phyloP scores from a whole-genome alignment of 495 filamentous ascomycete species.

The Darksidea phi region DNA sequence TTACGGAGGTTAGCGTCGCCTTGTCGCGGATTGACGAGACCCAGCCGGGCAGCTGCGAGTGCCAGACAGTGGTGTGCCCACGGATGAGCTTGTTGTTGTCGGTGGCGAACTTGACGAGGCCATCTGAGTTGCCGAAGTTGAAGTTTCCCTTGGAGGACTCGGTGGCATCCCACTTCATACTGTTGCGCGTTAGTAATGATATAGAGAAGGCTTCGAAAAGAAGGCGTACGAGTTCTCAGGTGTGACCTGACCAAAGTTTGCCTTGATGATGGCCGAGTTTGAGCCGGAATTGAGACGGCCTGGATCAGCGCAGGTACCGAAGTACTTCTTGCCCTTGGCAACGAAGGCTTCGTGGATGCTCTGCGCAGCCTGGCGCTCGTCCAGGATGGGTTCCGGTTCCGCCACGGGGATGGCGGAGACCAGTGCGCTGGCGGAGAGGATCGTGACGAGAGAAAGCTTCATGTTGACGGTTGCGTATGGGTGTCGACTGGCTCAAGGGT shows the following conservation, averaged over 20 bases:
- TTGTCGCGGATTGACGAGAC: slow-evolving; percentile 55
- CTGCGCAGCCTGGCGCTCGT: slow-evolving; percentile 18
- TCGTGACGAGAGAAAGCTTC: slow-evolving; percentile 26
- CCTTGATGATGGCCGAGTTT: slow-evolving; percentile 56
- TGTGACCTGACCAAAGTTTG: slow-evolving; percentile 63
- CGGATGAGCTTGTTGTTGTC: slow-evolving; percentile 58
- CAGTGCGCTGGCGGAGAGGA: slow-evolving; percentile 20
- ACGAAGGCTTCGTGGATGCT: slow-evolving; percentile 58
- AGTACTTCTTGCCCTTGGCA: slow-evolving; percentile 62
- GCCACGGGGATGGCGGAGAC: slow-evolving; percentile 29
- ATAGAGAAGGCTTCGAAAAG: too few species aligned
- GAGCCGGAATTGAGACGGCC: slow-evolving; percentile 51
- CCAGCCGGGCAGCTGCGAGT: slow-evolving; percentile 64
- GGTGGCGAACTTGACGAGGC: slow-evolving; percentile 60
- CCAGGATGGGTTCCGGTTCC: slow-evolving; percentile 25
- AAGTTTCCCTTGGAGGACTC: slow-evolving; percentile 51
- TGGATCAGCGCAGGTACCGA: slow-evolving; percentile 56
- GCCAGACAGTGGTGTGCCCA: slow-evolving; percentile 64
- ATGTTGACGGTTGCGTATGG: slow-evolving; percentile 10
- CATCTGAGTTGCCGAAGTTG: slow-evolving; percentile 54
- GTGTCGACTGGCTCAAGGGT: neutral
- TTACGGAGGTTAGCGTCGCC: slow-evolving; percentile 51
- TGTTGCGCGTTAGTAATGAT: slow-evolving; percentile 22
- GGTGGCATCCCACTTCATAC: slow-evolving; percentile 62
- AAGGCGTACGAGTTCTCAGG: slow-evolving; percentile 55